Evolutionary conservation across 805 yeast species (phyloP), one percentile per base, ranked within the genome.

Genomic region (Candida peoriensis): DNA sequence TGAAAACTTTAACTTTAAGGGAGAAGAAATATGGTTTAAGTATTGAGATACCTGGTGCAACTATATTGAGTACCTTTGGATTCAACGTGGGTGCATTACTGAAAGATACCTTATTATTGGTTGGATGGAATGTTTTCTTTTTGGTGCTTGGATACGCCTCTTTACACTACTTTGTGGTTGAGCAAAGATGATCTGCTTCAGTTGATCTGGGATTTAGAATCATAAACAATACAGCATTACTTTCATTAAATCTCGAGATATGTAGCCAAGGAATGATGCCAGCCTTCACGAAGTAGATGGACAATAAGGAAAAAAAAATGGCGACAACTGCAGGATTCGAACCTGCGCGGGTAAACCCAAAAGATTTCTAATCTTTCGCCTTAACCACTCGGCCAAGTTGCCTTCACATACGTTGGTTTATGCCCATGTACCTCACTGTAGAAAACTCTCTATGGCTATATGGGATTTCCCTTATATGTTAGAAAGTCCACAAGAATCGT

Each of bases 11-110:
- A 54, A 78, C 86, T 11, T 68, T 93, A 48, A 77, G 76, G 43
- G 98, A 93, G 55, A 80, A 77, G 55, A 93, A 93, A 60, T 90
- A 81, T 52, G 98, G 98, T 0, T 70, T 93, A 28, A 83, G 89
- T 29, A 90, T 93, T 48, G 96, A 88, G 58, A 94, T 93, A 12
- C 98, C 98, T 0, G 98, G 98, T 9, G 97, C 98, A 2, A 94
- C 95, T 2, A 93, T 93, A 37, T 69, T 93, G 47, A 84, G 95
- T 47, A 87, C 97, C 0, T 93, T 93, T 65, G 98, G 98, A 0
- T 93, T 93, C 58, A 74, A 85, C 45, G 90, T 86, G 11, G 76
- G 78, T 17, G 93, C 89, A 2, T 72, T 84, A 35, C 60, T 74
- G 58, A 65, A 66, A 23, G 97, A 93, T 56, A 68, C 81, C 20